Base-by-base conservation (phyloP, 2,329 filamentous ascomycete species). In the Microthyrium microscopicum region DNA sequence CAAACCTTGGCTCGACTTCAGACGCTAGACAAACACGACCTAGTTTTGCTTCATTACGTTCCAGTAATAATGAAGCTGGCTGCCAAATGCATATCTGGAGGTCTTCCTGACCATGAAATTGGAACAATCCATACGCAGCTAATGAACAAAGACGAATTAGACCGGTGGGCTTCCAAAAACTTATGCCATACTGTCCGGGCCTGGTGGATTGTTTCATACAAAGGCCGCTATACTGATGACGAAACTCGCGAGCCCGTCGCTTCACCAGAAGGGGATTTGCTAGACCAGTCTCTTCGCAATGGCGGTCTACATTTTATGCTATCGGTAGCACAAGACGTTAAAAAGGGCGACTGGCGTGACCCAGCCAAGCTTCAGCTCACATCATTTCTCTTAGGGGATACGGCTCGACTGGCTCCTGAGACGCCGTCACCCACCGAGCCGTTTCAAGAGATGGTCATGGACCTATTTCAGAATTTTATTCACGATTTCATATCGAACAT, bases 401-500 rank as follows among this genome's bases (percentile, higher is more conserved):
- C 80, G 2, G 70, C 77, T 9, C 58, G 73, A 3, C 58, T 92
- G 22, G 60, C 73, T 3, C 56, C 70, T 1, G 82, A 92, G 26
- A 63, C 72, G 1, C 61, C 77, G 6, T 60, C 68, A 2, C 81
- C 85, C 36, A 75, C 79, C 3, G 61, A 67, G 5, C 74, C 74
- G 42, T 83, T 95, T 49, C 77, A 80, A 41, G 50, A 63, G 5
- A 61, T 77, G 16, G 56, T 92, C 19, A 82, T 87, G 70, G 68
- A 77, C 38, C 80, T 85, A 47, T 57, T 95, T 7, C 87, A 95
- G 50, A 68, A 69, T 1, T 93, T 95, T 48, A 73, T 87, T 5
- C 87, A 95, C 49, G 78, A 80, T 4, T 91, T 93, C 50, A 91
- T 98, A 43, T 81, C 83, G 1, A 93, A 98, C 48, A 78, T 95